Evolutionary conservation across 768 basidiomycete species (phyloP).

Genomic region (Russula earlei): DNA sequence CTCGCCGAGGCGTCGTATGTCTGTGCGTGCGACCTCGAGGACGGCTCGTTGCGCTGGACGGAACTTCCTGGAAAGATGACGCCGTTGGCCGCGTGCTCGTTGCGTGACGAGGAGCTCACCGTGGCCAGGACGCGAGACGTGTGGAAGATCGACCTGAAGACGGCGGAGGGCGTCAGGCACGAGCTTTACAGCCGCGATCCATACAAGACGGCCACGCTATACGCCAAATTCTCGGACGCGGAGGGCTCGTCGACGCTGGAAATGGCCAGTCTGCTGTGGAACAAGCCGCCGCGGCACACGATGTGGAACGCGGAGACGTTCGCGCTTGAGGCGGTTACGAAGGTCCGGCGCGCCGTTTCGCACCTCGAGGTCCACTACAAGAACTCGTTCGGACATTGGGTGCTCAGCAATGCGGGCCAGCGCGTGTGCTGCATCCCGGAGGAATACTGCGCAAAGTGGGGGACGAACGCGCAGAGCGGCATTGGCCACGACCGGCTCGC

Average conservation of each 20-base stretch:
- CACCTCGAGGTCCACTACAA: conserved; percentile 6
- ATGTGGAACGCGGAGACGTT: conserved; percentile 5
- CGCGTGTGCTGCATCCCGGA: conserved; percentile 13
- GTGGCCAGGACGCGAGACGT: conserved; percentile 9
- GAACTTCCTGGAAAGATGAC: conserved; percentile 5
- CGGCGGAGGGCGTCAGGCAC: not conserved
- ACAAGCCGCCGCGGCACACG: conserved; percentile 6
- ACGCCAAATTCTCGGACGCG: not conserved
- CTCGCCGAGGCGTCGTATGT: conserved; percentile 3
- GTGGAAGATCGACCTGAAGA: conserved; percentile 8
- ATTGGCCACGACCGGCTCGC: conserved; percentile 2
- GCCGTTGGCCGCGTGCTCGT: conserved; percentile 1
- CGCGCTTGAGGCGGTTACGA: not conserved
- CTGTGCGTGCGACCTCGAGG: conserved; percentile 10
- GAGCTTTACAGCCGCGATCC: conserved; percentile 6
- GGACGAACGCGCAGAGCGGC: not conserved
- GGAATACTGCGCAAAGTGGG: conserved; percentile 11
- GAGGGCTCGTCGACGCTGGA: not conserved
- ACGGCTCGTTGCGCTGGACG: conserved; percentile 8
- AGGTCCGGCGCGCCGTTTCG: not conserved
- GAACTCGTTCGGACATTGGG: conserved; percentile 2
- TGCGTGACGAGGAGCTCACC: conserved; percentile 1
- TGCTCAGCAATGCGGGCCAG: conserved; percentile 10
- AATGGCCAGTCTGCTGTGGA: conserved; percentile 8
- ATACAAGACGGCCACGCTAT: conserved; percentile 8